Percentiles rank a stretch among this genome's conserved stretches.
Evolutionary conservation across 768 basidiomycete species (phyloP).

Genomic region (Psilocybe cyanescens): DNA sequence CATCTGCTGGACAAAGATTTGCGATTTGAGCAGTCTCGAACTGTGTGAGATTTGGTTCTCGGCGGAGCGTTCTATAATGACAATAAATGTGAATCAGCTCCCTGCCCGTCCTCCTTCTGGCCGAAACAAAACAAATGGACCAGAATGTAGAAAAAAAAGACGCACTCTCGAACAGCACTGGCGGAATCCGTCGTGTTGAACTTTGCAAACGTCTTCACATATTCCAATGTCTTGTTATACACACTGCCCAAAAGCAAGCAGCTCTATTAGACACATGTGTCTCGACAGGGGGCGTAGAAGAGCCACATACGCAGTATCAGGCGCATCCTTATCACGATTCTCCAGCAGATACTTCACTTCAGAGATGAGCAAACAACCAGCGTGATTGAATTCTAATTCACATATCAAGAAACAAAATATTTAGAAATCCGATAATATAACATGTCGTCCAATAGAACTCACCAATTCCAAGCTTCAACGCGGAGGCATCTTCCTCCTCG

Average conservation of each 20-base stretch:
- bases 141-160: slow-evolving; percentile 11
- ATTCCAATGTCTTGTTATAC: slow-evolving; percentile 91
- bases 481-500: slow-evolving; percentile 88
- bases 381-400: slow-evolving; percentile 82
- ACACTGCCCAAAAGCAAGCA: slow-evolving; percentile 51
- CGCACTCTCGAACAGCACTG: slow-evolving; percentile 86
- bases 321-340: slow-evolving; percentile 85
- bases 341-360: slow-evolving; percentile 92
- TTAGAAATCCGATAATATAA: not conserved
- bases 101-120: not conserved
- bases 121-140: not conserved
- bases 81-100: not conserved
- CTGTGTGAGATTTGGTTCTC: slow-evolving; percentile 81
- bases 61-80: slow-evolving; percentile 64
- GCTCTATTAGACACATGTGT: not conserved
- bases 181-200: slow-evolving; percentile 87
- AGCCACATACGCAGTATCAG: slow-evolving; percentile 76
- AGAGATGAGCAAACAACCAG: slow-evolving; percentile 88
- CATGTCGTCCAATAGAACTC: not conserved
- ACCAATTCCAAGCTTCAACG: slow-evolving; percentile 83
- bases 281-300: not conserved
- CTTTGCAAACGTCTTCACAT: slow-evolving; percentile 90
- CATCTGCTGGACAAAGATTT: slow-evolving; percentile 84
- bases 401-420: not conserved
- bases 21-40: slow-evolving; percentile 95